Conservation (phyloP, 1,284 basidiomycete species). For the Cutaneotrichosporon cutaneum region DNA sequence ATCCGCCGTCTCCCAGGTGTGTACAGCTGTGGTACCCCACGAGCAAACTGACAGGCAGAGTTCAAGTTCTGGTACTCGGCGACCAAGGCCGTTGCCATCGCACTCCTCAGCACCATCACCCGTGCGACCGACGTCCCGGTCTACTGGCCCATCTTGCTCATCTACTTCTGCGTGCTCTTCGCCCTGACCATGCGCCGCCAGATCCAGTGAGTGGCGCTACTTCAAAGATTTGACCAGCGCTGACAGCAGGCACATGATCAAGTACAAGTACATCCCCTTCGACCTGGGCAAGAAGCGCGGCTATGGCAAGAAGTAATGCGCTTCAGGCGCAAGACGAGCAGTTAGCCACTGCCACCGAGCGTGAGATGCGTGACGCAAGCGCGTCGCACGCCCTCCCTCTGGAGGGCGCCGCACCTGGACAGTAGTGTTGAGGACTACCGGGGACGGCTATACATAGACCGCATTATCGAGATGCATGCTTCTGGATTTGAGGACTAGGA, state of each 20-base stretch:
- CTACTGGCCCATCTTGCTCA: constrained; percentile 94
- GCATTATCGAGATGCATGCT: constrained; percentile 5
- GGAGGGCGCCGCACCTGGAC: background rate
- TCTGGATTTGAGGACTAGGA: background rate
- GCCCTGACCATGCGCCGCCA: constrained; percentile 87
- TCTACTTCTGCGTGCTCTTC: constrained; percentile 88
- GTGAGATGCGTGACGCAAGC: background rate
- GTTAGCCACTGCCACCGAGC: background rate
- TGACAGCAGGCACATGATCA: constrained; percentile 85
- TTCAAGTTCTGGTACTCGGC: constrained; percentile 73
- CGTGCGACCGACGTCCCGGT: constrained; percentile 89
- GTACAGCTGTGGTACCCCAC: background rate
- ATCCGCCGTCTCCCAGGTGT: constrained; percentile 91
- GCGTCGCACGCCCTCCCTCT: background rate
- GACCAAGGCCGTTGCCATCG: constrained; percentile 81
- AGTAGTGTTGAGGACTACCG: background rate
- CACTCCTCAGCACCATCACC: constrained; percentile 75
- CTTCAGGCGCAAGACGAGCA: background rate
- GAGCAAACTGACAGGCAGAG: constrained; percentile 25
- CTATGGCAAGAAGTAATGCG: constrained; percentile 44
- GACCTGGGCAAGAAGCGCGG: constrained; percentile 51
- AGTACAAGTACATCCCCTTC: constrained; percentile 74
- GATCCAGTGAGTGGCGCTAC: constrained; percentile 70
- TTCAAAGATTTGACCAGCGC: background rate
- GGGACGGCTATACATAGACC: background rate